Evolutionary conservation across 2,329 filamentous ascomycete genomes (phyloP), one percentile per base, ranked within the genome.

Genomic region (Conoideocrella luteorostrata): DNA sequence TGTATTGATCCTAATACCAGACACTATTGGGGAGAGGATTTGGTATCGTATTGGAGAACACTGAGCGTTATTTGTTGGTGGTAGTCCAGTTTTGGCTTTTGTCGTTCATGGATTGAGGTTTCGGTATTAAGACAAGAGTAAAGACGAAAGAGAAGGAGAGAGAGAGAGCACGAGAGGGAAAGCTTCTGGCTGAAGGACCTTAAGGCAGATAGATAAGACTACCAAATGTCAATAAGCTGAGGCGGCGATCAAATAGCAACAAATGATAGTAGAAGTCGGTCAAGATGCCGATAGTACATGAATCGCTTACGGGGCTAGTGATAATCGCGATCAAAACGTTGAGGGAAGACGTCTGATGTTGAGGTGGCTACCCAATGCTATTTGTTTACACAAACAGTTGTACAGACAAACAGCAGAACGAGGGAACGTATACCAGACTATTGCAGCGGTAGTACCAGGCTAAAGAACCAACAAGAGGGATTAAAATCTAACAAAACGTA

Each of bases 261-360:
- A 10, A 26, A n/a, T 26, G 26, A 20, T 21, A 9, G 20, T 7
- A 22, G 23, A 23, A 17, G 22, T 22, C 12, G n/a, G n/a, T n/a
- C n/a, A n/a, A n/a, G n/a, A n/a, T n/a, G n/a, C n/a, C n/a, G n/a
- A n/a, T n/a, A n/a, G 30, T n/a, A 32, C 39, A 38, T 20, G 33
- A 44, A 21, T 41, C 32, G 24, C 39, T 38, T 45, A 15, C 32
- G n/a, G 32, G 13, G 32, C 9, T 11, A 15, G 9, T 15, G 32
- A 15, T 12, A 17, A 34, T 34, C 33, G 29, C 21, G n/a, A 37
- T 44, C 22, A 20, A 18, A 20, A 36, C 43, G 26, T 29, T 23
- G 22, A 7, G 11, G n/a, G 34, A 34, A 30, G 42, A 24, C 42
- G 34, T 43, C 46, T 36, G 43, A 45, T 45, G 42, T 47, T 47